phyloP scores from a whole-genome alignment of 2,329 filamentous ascomycete species.

The Xylariaceae sp. region DNA sequence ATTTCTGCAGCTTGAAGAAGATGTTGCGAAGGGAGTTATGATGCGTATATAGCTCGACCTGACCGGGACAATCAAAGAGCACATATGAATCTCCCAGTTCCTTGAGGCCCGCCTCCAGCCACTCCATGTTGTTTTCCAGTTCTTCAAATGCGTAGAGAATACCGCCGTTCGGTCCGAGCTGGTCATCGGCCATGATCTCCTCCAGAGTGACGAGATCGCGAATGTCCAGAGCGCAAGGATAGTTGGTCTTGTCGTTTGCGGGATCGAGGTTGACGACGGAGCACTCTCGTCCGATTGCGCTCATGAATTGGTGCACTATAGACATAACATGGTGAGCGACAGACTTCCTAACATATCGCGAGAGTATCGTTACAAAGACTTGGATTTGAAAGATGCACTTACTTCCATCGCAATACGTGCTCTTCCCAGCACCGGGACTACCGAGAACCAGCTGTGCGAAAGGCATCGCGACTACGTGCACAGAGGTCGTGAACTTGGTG shows the following conservation, averaged over 20 bases:
- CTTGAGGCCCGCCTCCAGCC: slow-evolving; percentile 77
- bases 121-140: slow-evolving; percentile 88
- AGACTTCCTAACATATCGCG: not conserved
- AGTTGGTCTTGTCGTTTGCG: slow-evolving; percentile 88
- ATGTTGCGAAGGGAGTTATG: slow-evolving; percentile 89
- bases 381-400: slow-evolving; percentile 31
- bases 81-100: slow-evolving; percentile 85
- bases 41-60: slow-evolving; percentile 96
- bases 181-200: slow-evolving; percentile 89
- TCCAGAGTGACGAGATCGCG: slow-evolving; percentile 84
- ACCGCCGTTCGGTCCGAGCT: slow-evolving; percentile 86
- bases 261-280: slow-evolving; percentile 95
- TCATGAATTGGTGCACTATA: slow-evolving; percentile 91
- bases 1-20: slow-evolving; percentile 82
- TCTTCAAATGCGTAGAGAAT: slow-evolving; percentile 93
- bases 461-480: slow-evolving; percentile 41
- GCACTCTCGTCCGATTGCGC: slow-evolving; percentile 89
- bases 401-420: slow-evolving; percentile 96
- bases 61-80: slow-evolving; percentile 92
- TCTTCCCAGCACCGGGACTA: slow-evolving; percentile 93
- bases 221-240: slow-evolving; percentile 86
- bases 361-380: not conserved
- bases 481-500: not conserved
- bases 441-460: slow-evolving; percentile 79
- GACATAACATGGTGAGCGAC: slow-evolving; percentile 28